phyloP scores from a whole-genome alignment of 768 basidiomycete species.

The Suillus paluster region DNA sequence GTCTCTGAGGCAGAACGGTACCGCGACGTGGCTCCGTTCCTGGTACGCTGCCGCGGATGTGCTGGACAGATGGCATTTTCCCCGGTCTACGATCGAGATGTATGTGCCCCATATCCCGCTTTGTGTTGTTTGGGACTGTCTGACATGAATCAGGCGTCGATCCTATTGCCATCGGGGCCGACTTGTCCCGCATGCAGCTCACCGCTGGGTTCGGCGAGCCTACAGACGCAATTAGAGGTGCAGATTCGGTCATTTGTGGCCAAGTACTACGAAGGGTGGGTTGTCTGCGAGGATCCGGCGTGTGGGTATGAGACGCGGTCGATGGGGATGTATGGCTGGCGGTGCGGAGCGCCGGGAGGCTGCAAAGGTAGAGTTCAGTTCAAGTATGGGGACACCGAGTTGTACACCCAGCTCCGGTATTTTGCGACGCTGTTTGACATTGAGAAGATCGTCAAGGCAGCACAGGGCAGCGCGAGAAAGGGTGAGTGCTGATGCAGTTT shows the following conservation, averaged over 20 bases:
- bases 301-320: conserved; percentile 87
- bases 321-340: conserved; percentile 90
- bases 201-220: conserved; percentile 56
- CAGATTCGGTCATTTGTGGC: conserved; percentile 80
- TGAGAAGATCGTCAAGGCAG: conserved; percentile 59
- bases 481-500: conserved; percentile 34
- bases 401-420: conserved; percentile 92
- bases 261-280: conserved; percentile 90
- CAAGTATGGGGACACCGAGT: conserved; percentile 81
- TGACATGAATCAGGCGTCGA: conserved; percentile 53
- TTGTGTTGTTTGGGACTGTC: conserved; percentile 3
- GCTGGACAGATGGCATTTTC: conserved; percentile 59
- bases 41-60: conserved; percentile 80
- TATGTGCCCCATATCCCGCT: conserved; percentile 31
- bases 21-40: conserved; percentile 71
- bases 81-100: conserved; percentile 63
- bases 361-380: conserved; percentile 18
- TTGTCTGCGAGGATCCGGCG: conserved; percentile 82
- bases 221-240: conserved; percentile 84
- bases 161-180: conserved; percentile 68
- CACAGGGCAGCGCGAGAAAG: conserved; percentile 48
- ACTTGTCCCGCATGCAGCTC: conserved; percentile 71
- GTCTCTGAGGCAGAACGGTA: conserved; percentile 88
- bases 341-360: conserved; percentile 59
- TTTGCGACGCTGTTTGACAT: conserved; percentile 79